Evolutionary conservation across 2,329 filamentous ascomycete species (phyloP).

Genomic region (Hymenoscyphus albidus): DNA sequence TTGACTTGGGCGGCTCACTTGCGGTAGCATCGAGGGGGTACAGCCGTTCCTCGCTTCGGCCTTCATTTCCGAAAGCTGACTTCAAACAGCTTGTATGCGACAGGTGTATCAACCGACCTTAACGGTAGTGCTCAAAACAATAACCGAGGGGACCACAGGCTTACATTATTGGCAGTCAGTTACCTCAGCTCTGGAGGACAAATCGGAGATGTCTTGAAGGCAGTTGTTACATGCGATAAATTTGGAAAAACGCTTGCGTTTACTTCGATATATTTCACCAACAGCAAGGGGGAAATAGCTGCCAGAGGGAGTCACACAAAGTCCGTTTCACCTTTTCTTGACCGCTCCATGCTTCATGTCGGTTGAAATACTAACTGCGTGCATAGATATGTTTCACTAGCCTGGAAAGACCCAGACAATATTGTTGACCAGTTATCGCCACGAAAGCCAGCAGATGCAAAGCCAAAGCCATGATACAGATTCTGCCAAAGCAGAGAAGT

Average conservation of each 20-base stretch:
- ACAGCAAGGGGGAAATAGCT: slow-evolving; percentile 55
- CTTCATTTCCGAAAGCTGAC: not conserved
- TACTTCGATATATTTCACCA: slow-evolving; percentile 56
- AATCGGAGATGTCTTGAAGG: slow-evolving; percentile 53
- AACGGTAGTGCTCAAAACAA: slow-evolving; percentile 44
- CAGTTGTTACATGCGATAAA: slow-evolving; percentile 57
- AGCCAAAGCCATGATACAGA: not conserved
- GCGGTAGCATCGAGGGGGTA: slow-evolving; percentile 58
- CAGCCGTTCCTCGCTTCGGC: not conserved
- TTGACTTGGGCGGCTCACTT: slow-evolving; percentile 61
- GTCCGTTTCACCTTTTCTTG: slow-evolving; percentile 38
- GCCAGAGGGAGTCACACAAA: slow-evolving; percentile 65
- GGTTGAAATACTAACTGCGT: not conserved
- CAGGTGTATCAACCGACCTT: slow-evolving; percentile 62
- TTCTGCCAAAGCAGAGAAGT: not conserved
- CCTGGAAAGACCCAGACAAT: slow-evolving; percentile 36
- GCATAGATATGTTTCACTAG: slow-evolving; percentile 34
- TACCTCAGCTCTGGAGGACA: slow-evolving; percentile 58
- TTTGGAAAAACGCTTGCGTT: slow-evolving; percentile 63
- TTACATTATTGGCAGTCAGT: slow-evolving; percentile 45
- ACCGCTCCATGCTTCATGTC: too few species aligned
- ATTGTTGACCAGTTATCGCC: slow-evolving; percentile 34
- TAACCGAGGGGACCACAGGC: not conserved
- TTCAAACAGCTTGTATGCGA: slow-evolving; percentile 48
- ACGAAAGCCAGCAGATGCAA: slow-evolving; percentile 11